Base-by-base conservation (phyloP, 495 filamentous ascomycete genomes). In the Neurospora discreta region DNA sequence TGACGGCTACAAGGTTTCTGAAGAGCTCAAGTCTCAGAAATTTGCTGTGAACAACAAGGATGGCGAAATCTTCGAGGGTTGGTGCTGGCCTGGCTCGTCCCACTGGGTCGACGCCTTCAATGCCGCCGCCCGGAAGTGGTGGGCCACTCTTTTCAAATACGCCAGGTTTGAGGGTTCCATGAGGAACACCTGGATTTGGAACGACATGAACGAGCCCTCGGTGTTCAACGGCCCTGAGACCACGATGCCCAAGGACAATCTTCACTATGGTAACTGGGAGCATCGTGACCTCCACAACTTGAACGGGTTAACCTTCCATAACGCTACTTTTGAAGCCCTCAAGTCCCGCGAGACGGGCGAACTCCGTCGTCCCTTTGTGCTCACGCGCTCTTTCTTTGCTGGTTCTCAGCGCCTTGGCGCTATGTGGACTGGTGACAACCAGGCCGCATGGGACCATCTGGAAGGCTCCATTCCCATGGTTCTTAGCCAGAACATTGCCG, bases 121-220 rank as follows among this genome's bases (percentile, higher is more conserved):
- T 76, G 93, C 95, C 33, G 90, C 89, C 3, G 91, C 93, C 36
- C 86, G 89, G 68, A 87, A 89, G 68, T 99, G 96, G 96, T 99
- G 95, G 95, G 88, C 86, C 58, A 80, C 84, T 15, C 88, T 98
- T 9, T 97, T 96, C 86, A 90, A 91, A 74, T 97, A 93, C 76
- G 89, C 93, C 77, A 86, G 81, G 58, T 98, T 96, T 85, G 91
- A 92, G 78, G 93, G 92, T 68, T 90, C 93, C 5, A 85, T 90
- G 75, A 81, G 89, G 43, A 98, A 97, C 78, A 88, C 91, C 5
- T 97, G 93, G 83, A 90, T 98, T 78, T 99, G 95, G 95, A 99
- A 99, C 80, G 95, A 99, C 78, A 99, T 99, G 95, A 99, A 98
- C 76, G 95, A 99, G 82, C 95, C 95, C 0, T 98, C 95, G 0